phyloP scores from a whole-genome alignment of 2,329 filamentous ascomycete genomes.

The Dendryphion nanum region DNA sequence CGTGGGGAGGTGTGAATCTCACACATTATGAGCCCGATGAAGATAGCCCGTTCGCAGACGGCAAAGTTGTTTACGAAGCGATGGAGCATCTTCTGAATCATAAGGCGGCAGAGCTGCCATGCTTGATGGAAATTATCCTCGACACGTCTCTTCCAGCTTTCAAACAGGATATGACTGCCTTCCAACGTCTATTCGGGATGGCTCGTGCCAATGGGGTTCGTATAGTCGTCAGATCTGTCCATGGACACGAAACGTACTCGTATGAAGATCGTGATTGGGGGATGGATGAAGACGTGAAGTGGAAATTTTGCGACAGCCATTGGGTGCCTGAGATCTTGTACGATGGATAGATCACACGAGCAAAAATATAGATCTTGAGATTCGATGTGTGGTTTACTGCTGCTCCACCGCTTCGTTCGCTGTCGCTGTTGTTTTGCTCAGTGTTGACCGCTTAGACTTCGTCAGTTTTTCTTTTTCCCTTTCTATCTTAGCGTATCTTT shows the following conservation, averaged over 20 bases:
- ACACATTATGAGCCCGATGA: not conserved
- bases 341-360: too few relatives aligned
- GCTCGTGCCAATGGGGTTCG: not conserved
- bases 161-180: not conserved
- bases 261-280: not conserved
- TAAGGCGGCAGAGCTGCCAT: not conserved
- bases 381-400: too few relatives aligned
- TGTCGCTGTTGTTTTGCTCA: too few relatives aligned
- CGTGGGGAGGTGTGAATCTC: not conserved
- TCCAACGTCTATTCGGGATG: not conserved
- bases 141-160: not conserved
- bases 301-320: not conserved
- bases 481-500: too few relatives aligned
- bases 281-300: not conserved
- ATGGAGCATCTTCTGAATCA: not conserved
- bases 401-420: too few relatives aligned
- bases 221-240: not conserved
- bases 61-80: not conserved
- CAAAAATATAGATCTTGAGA: too few relatives aligned
- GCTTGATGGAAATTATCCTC: not conserved
- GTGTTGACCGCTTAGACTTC: too few relatives aligned
- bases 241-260: not conserved
- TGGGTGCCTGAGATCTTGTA: too few relatives aligned
- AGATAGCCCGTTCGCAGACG: too few relatives aligned
- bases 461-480: too few relatives aligned